Conservation (phyloP, 306 rosid species). For the Cucurbita moschata region DNA sequence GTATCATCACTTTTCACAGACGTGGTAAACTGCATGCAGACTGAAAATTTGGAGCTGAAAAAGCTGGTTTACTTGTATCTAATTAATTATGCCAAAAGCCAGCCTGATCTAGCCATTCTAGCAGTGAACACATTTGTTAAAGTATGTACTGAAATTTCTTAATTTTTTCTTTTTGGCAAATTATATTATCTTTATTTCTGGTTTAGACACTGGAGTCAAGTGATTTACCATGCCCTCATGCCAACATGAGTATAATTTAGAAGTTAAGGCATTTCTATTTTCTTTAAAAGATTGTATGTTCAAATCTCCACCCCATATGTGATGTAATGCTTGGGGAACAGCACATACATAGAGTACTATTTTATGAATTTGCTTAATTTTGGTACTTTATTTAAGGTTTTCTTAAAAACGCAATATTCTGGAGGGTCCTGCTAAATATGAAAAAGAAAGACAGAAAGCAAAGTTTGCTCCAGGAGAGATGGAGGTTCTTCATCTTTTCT, state of each 20-base stretch:
- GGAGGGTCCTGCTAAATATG: background rate
- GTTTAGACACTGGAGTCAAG: background rate
- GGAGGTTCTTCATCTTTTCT: background rate
- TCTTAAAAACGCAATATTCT: background rate
- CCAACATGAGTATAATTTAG: background rate
- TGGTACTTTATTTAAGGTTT: background rate
- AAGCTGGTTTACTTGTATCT: conserved; percentile 91
- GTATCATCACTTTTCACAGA: conserved; percentile 94
- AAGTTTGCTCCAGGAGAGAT: background rate
- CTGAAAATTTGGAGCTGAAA: conserved; percentile 93
- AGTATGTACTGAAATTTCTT: conserved; percentile 26
- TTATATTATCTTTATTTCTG: background rate
- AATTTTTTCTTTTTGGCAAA: background rate
- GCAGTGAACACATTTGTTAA: conserved; percentile 98
- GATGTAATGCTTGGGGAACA: background rate
- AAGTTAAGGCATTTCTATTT: background rate
- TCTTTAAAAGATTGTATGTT: background rate
- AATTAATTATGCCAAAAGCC: conserved; percentile 95
- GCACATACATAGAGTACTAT: background rate
- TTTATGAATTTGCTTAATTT: background rate
- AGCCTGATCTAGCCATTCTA: conserved; percentile 95
- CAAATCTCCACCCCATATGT: background rate
- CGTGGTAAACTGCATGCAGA: conserved; percentile 97
- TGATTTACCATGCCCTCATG: background rate
- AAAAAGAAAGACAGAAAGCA: background rate